Conservation (phyloP, 495 filamentous ascomycete genomes). For the Clohesyomyces aquaticus region DNA sequence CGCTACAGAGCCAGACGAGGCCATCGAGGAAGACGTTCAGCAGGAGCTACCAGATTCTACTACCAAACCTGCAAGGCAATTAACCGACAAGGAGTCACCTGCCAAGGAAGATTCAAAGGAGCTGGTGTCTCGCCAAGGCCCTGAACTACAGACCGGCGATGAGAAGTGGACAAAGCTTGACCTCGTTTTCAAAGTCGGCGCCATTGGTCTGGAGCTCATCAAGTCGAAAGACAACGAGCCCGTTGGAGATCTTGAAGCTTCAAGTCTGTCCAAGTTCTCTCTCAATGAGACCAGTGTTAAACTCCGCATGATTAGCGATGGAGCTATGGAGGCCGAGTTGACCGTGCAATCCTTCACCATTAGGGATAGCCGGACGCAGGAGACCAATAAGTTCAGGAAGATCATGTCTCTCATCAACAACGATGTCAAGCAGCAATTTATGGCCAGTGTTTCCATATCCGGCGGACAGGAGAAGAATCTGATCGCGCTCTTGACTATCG, state of each 20-base stretch:
- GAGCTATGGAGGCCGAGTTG: conserved; percentile 89
- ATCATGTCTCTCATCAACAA: conserved; percentile 98
- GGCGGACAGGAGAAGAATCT: conserved; percentile 80
- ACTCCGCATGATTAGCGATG: conserved; percentile 91
- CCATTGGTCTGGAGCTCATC: conserved; percentile 85
- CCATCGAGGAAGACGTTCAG: conserved; percentile 63
- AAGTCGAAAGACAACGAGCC: conserved; percentile 73
- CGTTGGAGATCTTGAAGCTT: conserved; percentile 73
- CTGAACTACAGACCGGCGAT: conserved; percentile 64
- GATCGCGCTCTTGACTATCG: conserved; percentile 90
- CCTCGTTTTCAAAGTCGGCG: conserved; percentile 85
- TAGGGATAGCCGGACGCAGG: conserved; percentile 79
- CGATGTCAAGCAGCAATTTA: conserved; percentile 90
- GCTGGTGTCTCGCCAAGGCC: conserved; percentile 58
- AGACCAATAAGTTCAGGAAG: conserved; percentile 93
- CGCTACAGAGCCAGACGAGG: conserved; percentile 71
- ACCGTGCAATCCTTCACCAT: conserved; percentile 95
- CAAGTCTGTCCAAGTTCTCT: conserved; percentile 90
- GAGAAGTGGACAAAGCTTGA: conserved; percentile 92
- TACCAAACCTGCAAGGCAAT: conserved; percentile 54
- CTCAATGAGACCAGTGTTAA: conserved; percentile 90
- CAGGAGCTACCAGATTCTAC: conserved; percentile 65
- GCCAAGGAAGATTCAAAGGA: conserved; percentile 44
- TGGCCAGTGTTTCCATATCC: conserved; percentile 94
- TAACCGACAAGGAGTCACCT: conserved; percentile 41